phyloP scores from a whole-genome alignment of 1,284 basidiomycete species.

The Puccinia brachypodii region DNA sequence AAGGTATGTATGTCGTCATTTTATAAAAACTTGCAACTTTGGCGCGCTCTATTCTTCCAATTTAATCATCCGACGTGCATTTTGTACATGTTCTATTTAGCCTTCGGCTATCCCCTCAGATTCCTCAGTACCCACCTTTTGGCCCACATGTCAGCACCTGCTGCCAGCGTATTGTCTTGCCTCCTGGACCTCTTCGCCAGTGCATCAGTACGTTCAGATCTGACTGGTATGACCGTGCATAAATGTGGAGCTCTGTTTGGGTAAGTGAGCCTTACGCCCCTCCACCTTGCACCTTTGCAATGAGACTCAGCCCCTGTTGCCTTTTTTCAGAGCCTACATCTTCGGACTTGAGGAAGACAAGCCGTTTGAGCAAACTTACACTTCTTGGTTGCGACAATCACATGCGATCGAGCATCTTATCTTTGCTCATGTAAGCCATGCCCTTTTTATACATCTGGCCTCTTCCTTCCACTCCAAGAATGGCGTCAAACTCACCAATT shows the following conservation, averaged over 20 bases:
- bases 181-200: slow-evolving; percentile 42
- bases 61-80: no score
- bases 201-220: slow-evolving; percentile 26
- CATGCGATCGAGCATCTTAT: slow-evolving; percentile 45
- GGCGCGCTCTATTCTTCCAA: no score
- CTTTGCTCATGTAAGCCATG: slow-evolving; percentile 27
- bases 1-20: neutral
- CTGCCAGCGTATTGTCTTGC: slow-evolving; percentile 4
- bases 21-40: no score
- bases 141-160: neutral
- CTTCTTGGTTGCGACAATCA: slow-evolving; percentile 26
- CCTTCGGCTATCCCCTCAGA: slow-evolving; percentile 22
- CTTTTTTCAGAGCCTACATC: slow-evolving; percentile 26
- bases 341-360: slow-evolving; percentile 38
- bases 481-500: neutral
- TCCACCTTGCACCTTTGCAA: neutral
- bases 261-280: neutral
- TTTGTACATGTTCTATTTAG: neutral
- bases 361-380: slow-evolving; percentile 41
- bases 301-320: neutral
- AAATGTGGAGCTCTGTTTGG: slow-evolving; percentile 43
- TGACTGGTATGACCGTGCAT: slow-evolving; percentile 44
- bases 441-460: neutral
- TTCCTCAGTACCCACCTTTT: slow-evolving; percentile 35
- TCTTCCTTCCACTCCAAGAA: neutral